Evolutionary conservation across 148 eudicot species (phyloP).

Genomic region (Gaultheria prostrata): DNA sequence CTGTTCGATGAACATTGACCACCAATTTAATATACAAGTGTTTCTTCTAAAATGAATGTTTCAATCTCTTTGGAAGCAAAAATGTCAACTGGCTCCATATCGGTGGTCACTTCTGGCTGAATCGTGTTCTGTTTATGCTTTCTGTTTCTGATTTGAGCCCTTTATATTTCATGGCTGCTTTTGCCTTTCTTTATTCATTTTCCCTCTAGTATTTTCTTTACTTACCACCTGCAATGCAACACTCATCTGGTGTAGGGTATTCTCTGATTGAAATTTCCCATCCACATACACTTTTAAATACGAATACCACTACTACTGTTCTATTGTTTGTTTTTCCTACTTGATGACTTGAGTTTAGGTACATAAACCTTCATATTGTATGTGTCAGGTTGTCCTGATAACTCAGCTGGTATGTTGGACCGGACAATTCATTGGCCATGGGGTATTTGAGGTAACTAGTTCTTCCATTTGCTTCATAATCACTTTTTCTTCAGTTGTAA

Average conservation of each 20-base stretch:
- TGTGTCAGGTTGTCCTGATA: conserved; percentile 65
- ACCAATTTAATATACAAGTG: not conserved
- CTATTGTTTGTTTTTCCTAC: not conserved
- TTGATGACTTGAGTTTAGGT: not conserved
- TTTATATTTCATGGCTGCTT: not conserved
- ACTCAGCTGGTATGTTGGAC: conserved; percentile 82
- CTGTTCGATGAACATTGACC: too few species aligned
- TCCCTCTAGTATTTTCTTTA: not conserved
- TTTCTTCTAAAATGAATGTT: not conserved
- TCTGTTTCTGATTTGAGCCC: conserved; percentile 7
- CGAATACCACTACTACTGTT: not conserved
- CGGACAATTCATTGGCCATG: conserved; percentile 86
- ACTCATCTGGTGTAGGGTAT: not conserved
- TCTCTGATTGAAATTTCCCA: not conserved
- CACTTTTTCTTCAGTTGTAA: not conserved
- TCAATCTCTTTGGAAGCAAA: not conserved
- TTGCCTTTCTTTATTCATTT: not conserved
- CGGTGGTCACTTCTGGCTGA: not conserved
- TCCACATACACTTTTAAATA: too few species aligned
- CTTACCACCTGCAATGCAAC: not conserved
- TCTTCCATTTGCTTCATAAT: not conserved
- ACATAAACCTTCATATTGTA: not conserved
- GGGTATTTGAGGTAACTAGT: conserved; percentile 75
- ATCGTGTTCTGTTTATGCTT: not conserved
- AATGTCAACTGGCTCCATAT: not conserved